phyloP scores from a whole-genome alignment of 345 rosid species.

The Arabidopsis suecica region DNA sequence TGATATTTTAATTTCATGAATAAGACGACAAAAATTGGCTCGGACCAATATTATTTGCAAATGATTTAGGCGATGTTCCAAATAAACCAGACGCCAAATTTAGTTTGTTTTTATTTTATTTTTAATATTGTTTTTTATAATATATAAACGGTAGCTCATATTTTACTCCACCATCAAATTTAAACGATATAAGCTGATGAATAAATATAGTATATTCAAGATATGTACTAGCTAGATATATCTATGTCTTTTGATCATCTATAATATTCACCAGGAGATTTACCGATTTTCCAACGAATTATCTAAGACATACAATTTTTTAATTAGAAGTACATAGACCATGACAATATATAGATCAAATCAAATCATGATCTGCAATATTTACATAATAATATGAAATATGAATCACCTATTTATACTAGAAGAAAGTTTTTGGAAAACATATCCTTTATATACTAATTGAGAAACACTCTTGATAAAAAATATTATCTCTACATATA shows the following conservation, averaged over 20 bases:
- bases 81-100: conserved; percentile 20
- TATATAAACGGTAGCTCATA: neutral
- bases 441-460: neutral
- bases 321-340: neutral
- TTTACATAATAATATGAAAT: neutral
- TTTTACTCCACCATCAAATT: neutral
- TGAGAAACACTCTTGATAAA: too few relatives aligned
- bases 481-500: too few relatives aligned
- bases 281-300: neutral
- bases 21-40: conserved; percentile 19
- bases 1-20: neutral
- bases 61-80: conserved; percentile 32
- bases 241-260: neutral
- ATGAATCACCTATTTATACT: neutral
- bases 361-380: neutral
- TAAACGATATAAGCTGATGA: neutral
- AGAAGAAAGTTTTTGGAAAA: neutral
- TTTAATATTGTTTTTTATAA: neutral
- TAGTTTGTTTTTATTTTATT: conserved; percentile 8
- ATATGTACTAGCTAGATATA: neutral
- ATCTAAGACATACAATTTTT: neutral
- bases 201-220: conserved; percentile 4
- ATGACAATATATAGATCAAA: neutral
- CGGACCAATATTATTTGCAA: conserved; percentile 13
- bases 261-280: neutral